Evolutionary conservation across 2,329 filamentous ascomycete genomes (phyloP), one percentile per base, ranked within the genome.

Genomic region (Xylariaceae sp.): DNA sequence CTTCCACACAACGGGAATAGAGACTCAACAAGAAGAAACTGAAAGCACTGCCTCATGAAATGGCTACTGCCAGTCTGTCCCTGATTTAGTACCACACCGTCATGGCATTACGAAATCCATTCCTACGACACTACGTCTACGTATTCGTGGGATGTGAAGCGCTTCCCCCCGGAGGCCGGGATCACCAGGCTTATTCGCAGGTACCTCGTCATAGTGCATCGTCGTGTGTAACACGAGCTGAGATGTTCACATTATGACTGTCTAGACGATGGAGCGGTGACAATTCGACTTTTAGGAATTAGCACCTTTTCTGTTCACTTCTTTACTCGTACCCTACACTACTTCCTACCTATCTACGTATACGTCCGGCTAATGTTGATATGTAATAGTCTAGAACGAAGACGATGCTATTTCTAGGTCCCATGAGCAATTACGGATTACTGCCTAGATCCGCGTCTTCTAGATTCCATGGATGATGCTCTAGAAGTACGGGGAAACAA

Each of bases 171-270:
- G 41, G 10, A n/a, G 49, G 49, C 23, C 49, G 34, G 39, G 48
- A 37, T 23, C 44, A 53, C 23, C 15, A 37, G 17, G 50, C 50
- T 52, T 50, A 50, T 30, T 30, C 7, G 23, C 17, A 51, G 49
- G 30, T 23, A 18, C 34, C 50, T 57, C 56, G 44, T 58, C 51
- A 58, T 57, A 39, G 50, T 55, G 44, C 53, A 34, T 41, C 34
- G 45, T 39, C n/a, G 13, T 49, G 15, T 53, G 56, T 53, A 50
- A 44, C 56, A 44, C 45, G 30, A 18, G 39, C 51, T 10, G 39
- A 48, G n/a, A 51, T 45, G 23, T 17, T 23, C 34, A 35, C 49
- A 51, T 51, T 8, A 51, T 51, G 49, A 51, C 49, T 15, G 35
- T 39, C 51, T 7, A 53, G 4, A 9, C 5, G 41, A 6, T n/a